A percentile compares a stretch with the other conserved stretches of the same genome.
These are phyloP conservation scores for Fusarium xylarioides DNA, from an alignment of 2,329 filamentous ascomycete species.

Conservation along the genomic window DNA sequence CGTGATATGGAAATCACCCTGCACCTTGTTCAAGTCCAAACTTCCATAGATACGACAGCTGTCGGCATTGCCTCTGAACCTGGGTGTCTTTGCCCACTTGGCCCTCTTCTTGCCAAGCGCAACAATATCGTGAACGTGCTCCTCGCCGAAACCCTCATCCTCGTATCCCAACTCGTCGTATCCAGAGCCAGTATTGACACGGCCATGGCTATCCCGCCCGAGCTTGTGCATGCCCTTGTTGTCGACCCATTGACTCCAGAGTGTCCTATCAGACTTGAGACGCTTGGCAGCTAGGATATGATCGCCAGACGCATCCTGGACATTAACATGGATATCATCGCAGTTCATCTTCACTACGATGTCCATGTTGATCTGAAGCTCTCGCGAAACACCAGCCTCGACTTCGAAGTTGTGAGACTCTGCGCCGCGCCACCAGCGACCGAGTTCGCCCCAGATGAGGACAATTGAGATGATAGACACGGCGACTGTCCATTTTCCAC, in stretches of 20 bases:
- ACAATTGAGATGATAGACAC: conserved; percentile 78
- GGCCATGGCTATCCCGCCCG: conserved; percentile 64
- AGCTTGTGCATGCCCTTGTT: conserved; percentile 71
- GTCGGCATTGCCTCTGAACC: conserved; percentile 67
- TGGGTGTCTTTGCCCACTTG: conserved; percentile 80
- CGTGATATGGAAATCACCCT: conserved; percentile 98
- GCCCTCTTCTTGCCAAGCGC: conserved; percentile 70
- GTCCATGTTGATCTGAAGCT: conserved; percentile 94
- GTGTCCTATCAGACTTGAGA: conserved; percentile 79
- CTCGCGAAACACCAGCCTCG: conserved; percentile 87
- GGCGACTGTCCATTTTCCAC: conserved; percentile 91
- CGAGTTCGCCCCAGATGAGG: conserved; percentile 80
- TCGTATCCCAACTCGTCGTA: conserved; percentile 58
- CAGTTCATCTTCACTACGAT: conserved; percentile 92
- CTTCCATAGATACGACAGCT: conserved; percentile 91
- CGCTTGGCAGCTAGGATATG: conserved; percentile 83
- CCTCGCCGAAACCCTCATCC: conserved; percentile 77
- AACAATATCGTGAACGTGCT: conserved; percentile 92
- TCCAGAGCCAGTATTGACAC: conserved; percentile 58
- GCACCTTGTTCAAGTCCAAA: conserved; percentile 93
- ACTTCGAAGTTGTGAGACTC: conserved; percentile 93
- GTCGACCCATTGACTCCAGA: conserved; percentile 84
- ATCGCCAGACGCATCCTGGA: conserved; percentile 94
- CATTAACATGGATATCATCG: conserved; percentile 89
- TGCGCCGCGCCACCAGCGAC: conserved; percentile 82